Base-by-base conservation (phyloP, 345 rosid species). In the Excoecaria agallocha region DNA sequence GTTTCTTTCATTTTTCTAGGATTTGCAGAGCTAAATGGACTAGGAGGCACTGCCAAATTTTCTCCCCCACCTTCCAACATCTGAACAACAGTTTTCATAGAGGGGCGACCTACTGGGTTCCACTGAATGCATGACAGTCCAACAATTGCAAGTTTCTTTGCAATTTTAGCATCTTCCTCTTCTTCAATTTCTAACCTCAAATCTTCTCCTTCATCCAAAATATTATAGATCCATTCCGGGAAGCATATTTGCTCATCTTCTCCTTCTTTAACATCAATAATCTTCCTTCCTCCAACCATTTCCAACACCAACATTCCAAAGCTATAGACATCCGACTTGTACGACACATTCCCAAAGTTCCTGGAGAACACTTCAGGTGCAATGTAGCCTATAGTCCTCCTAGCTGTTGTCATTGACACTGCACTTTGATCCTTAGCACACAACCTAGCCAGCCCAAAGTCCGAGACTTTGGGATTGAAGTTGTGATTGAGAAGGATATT, bases 371-470 rank as follows among this genome's bases (percentile, higher is more conserved):
- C 59, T 68, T 68, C 71, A 35, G 71, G 71, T 15, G 71, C 71
- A 19, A 68, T 68, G 59, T 68, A 68, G 25, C 71, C 71, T 8
- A 68, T 51, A 0, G 71, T 68, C 41, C 71, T 59, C 51, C 57
- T 50, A 30, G 71, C 71, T 35, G 71, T 68, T 30, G 71, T 68
- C 71, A 68, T 68, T 3, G 59, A 51, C 24, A 68, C 59, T 24
- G 71, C 59, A 68, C 71, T 68, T 51, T 68, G 71, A 50, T 68
- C 71, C 45, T 68, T 68, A 68, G 59, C 55, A 19, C 71, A 68
- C 59, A 50, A 51, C 59, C 35, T 68, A 1, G 71, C 71, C 43
- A 68, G n/a, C 20, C 71, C 71, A 37, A 68, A 68, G 39, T 68
- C 71, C 4, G 71, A 50, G 16, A 68, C 11, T 51, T 68, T 68